These are phyloP conservation scores for Pleomassaria siparia DNA, from an alignment of 2,329 filamentous ascomycete genomes.

Conservation along the genomic window DNA sequence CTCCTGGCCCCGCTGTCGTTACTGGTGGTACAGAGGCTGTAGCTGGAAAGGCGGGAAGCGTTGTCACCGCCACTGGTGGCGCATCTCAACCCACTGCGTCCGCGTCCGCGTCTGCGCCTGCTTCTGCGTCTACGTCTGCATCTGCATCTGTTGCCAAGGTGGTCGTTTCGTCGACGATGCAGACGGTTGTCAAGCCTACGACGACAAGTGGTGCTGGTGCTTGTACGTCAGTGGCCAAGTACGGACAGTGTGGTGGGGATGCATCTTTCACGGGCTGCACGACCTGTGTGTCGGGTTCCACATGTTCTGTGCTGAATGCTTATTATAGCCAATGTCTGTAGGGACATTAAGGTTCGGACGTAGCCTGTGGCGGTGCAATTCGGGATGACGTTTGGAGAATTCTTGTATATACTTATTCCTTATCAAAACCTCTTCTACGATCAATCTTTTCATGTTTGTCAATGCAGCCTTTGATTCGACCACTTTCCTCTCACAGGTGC, in stretches of 20 bases:
- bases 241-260: slow-evolving; percentile 37
- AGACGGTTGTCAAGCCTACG: slow-evolving; percentile 14
- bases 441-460: no score
- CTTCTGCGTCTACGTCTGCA: no score
- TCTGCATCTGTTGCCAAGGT: slow-evolving; percentile 12
- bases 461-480: no score
- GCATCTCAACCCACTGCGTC: slow-evolving; percentile 15
- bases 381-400: neutral
- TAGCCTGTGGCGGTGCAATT: neutral
- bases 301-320: slow-evolving; percentile 20
- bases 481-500: no score
- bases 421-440: no score
- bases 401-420: slow-evolving; percentile 4
- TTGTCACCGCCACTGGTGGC: slow-evolving; percentile 21
- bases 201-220: slow-evolving; percentile 9
- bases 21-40: slow-evolving; percentile 30
- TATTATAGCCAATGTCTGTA: slow-evolving; percentile 36
- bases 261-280: slow-evolving; percentile 30
- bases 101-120: no score
- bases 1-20: slow-evolving; percentile 53
- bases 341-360: slow-evolving; percentile 5
- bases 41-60: slow-evolving; percentile 29
- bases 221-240: slow-evolving; percentile 23
- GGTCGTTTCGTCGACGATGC: slow-evolving; percentile 6
- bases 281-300: slow-evolving; percentile 24